Evolutionary conservation across 2,329 filamentous ascomycete species (phyloP), one percentile per base, ranked within the genome.

Genomic region (Penicillium sp.): DNA sequence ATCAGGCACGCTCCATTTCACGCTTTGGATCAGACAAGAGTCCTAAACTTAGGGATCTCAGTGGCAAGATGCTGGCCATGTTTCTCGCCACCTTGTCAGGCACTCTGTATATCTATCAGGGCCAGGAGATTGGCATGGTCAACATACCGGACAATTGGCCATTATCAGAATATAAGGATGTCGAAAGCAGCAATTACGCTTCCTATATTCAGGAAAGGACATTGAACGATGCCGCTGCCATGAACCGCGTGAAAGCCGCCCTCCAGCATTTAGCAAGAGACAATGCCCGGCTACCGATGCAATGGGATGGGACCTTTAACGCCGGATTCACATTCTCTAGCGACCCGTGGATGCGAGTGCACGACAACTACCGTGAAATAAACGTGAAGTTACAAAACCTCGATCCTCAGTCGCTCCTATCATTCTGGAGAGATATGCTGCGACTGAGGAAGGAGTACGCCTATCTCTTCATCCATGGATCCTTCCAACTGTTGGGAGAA

Each of bases 231-330:
- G 27, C 23, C 3, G 15, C 1, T 10, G 46, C 46, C 10, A 53
- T 55, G 54, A 49, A 13, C 8, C 48, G 52, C 43, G 51, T 57
- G 7, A 50, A 57, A 15, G 41, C 45, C 13, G 54, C 51, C 20
- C 8, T 59, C 32, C 56, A 49, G 24, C 34, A 51, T 17, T 53
- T 53, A 27, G 46, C 54, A 18, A 61, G 86, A 26, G 87, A 90
- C 66, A 85, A 90, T 68, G 82, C 83, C 12, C 76, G 86, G 39
- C 81, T 84, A 1, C 86, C 86, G 0, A 85, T 89, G 75, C 85
- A 88, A 62, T 89, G 86, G 86, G 76, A 83, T 60, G 61, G 65
- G 12, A 46, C 34, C 2, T 56, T 67, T 0, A 77, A 88, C 53
- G 84, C 77, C 0, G 86, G 87, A 15, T 89, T 89, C 72, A 83